A percentile compares a stretch with the other conserved stretches of the same genome.
Evolutionary conservation across 805 yeast genomes (phyloP).

Genomic region (Suhomyces kilbournensis): DNA sequence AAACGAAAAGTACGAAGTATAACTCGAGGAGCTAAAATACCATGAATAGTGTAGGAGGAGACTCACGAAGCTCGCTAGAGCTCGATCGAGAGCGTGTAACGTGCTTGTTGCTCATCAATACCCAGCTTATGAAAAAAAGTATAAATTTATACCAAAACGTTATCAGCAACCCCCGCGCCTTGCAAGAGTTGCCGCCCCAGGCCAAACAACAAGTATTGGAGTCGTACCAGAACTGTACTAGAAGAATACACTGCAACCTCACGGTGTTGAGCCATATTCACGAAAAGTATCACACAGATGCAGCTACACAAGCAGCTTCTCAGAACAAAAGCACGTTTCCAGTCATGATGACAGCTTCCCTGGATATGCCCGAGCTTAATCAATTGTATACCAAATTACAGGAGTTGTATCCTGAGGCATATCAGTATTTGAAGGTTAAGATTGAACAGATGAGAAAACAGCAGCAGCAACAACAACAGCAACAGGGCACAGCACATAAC

Average conservation of each 20-base stretch:
- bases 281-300: constrained; percentile 35
- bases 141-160: constrained; percentile 33
- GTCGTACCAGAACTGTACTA: constrained; percentile 38
- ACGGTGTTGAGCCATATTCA: constrained; percentile 37
- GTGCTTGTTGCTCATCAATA: constrained; percentile 39
- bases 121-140: constrained; percentile 42
- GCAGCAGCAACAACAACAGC: constrained; percentile 19
- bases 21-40: neutral
- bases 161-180: constrained; percentile 32
- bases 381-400: constrained; percentile 47
- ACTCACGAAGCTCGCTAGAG: constrained; percentile 13
- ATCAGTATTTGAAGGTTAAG: constrained; percentile 40
- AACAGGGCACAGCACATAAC: constrained; percentile 1
- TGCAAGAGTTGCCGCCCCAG: constrained; percentile 30
- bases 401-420: constrained; percentile 53
- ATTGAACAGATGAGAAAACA: constrained; percentile 36
- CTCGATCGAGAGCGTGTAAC: constrained; percentile 42
- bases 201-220: constrained; percentile 31
- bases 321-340: constrained; percentile 41
- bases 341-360: constrained; percentile 51
- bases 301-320: constrained; percentile 23
- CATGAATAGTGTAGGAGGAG: constrained; percentile 5
- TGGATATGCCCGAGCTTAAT: constrained; percentile 51
- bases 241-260: constrained; percentile 42
- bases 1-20: neutral